These are phyloP conservation scores for Chalciporus sp. DNA, from an alignment of 1,284 basidiomycete species.

Conservation along the genomic window DNA sequence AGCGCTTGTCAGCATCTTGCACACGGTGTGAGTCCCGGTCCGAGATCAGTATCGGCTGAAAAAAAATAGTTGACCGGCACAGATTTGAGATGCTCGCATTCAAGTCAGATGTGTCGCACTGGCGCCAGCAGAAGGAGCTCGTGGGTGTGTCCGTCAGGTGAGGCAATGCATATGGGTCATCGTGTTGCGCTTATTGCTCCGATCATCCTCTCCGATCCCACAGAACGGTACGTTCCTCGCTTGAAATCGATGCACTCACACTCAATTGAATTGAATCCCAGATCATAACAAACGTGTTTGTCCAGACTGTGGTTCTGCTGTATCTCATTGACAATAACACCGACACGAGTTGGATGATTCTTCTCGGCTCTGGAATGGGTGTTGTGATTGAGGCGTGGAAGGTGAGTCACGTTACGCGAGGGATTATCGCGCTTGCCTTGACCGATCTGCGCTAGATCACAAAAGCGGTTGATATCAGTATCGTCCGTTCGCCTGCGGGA, in stretches of 20 bases:
- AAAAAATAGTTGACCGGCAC: slow-evolving; percentile 9
- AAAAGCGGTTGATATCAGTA: slow-evolving; percentile 83
- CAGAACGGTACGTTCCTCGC: slow-evolving; percentile 44
- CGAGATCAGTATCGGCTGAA: slow-evolving; percentile 1
- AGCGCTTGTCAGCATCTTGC: slow-evolving; percentile 81
- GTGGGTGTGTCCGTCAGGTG: slow-evolving; percentile 83
- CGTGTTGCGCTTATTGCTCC: slow-evolving; percentile 4
- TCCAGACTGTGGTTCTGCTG: slow-evolving; percentile 86
- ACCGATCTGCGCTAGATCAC: slow-evolving; percentile 56
- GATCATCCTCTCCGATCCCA: slow-evolving; percentile 15
- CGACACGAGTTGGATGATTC: slow-evolving; percentile 96
- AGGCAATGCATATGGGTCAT: slow-evolving; percentile 25
- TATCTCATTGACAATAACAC: slow-evolving; percentile 96
- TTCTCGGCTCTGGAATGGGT: slow-evolving; percentile 86
- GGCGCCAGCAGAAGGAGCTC: slow-evolving; percentile 90
- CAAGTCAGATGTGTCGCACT: slow-evolving; percentile 92
- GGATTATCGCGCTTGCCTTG: slow-evolving; percentile 16
- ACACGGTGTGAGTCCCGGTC: slow-evolving; percentile 68
- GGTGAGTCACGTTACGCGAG: slow-evolving; percentile 43
- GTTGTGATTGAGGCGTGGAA: slow-evolving; percentile 97
- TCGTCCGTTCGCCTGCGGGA: slow-evolving; percentile 61
- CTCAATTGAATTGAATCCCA: slow-evolving; percentile 33
- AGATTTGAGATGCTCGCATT: slow-evolving; percentile 96
- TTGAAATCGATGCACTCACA: slow-evolving; percentile 11
- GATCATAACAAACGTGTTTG: slow-evolving; percentile 93